Evolutionary conservation across 306 rosid genomes (phyloP), one percentile per base, ranked within the genome.

Genomic region (Glycine soja): DNA sequence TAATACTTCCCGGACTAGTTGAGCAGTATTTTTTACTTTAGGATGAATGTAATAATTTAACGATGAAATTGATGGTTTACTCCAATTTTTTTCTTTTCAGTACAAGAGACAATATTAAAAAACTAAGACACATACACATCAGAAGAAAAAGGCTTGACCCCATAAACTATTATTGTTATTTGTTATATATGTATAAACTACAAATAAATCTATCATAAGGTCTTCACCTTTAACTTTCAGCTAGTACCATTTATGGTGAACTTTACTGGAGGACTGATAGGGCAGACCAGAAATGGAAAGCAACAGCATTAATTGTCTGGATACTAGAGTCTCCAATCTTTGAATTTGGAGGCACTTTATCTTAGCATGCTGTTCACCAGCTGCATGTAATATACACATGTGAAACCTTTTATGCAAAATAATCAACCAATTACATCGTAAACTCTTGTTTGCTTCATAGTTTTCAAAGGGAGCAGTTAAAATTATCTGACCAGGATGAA

Each of bases 391-490:
- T 80, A 79, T 83, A 86, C 89, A 86, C 94, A 86, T 88, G 97
- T 88, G 90, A 88, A 80, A 85, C 88, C 79, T 80, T 83, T 84
- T 84, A 63, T 85, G 97, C 92, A 88, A 85, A 80, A 87, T 87
- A 85, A 86, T 67, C 74, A 81, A 89, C 75, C 57, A 57, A 81
- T 66, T 85, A 80, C 84, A 79, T 81, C 19, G 59, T 10, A 80
- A 84, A 58, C 70, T 85, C 74, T 91, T 93, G 97, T 92, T 93
- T 84, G 81, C 82, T 91, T 88, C 90, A 84, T 86, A 81, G 81
- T 87, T 91, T 92, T 96, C 98, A 84, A 90, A 90, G 90, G 93
- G 94, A 87, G 99, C 85, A 88, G 98, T 95, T 94, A 77, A 85
- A 86, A 79, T 83, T 85, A 81, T 66, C 79, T 79, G 82, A 82